Evolutionary conservation across 2,329 filamentous ascomycete species (phyloP).

Genomic region (Thelonectria blattea): DNA sequence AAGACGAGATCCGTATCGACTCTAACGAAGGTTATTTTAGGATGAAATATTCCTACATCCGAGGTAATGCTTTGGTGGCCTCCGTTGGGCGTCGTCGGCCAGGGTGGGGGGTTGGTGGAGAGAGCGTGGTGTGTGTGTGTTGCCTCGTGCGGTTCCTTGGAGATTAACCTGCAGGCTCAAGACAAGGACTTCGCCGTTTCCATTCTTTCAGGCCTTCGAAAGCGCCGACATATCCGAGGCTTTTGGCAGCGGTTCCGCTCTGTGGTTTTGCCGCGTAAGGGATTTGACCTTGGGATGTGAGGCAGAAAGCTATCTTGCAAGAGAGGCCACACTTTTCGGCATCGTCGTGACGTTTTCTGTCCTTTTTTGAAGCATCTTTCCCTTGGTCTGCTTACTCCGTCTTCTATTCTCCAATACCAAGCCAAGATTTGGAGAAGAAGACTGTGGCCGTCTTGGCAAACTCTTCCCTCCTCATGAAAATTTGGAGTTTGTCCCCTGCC

Average conservation of each 20-base stretch:
- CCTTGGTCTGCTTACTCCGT: background rate
- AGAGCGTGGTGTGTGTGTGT: slow-evolving; percentile 6
- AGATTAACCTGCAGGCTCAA: slow-evolving; percentile 14
- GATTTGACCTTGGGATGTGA: background rate
- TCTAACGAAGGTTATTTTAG: background rate
- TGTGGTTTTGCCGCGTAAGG: slow-evolving; percentile 4
- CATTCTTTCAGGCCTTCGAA: background rate
- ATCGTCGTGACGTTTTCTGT: background rate
- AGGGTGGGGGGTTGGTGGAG: slow-evolving; percentile 16
- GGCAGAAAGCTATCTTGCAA: background rate
- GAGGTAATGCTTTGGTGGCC: slow-evolving; percentile 4
- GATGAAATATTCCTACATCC: slow-evolving; percentile 5
- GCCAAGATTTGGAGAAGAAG: slow-evolving; percentile 18
- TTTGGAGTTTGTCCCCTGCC: slow-evolving; percentile 29
- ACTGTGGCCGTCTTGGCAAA: slow-evolving; percentile 16
- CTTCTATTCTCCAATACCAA: slow-evolving; percentile 25
- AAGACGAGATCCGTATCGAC: background rate
- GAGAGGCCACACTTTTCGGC: background rate
- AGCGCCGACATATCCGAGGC: slow-evolving; percentile 15
- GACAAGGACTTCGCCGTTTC: background rate
- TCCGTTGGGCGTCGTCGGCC: slow-evolving; percentile 1
- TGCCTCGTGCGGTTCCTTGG: slow-evolving; percentile 14
- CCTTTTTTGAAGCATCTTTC: background rate
- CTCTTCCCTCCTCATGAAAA: slow-evolving; percentile 14
- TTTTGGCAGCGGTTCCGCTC: slow-evolving; percentile 20